Base-by-base conservation (phyloP, 768 basidiomycete genomes). In the Agaricus bisporus region DNA sequence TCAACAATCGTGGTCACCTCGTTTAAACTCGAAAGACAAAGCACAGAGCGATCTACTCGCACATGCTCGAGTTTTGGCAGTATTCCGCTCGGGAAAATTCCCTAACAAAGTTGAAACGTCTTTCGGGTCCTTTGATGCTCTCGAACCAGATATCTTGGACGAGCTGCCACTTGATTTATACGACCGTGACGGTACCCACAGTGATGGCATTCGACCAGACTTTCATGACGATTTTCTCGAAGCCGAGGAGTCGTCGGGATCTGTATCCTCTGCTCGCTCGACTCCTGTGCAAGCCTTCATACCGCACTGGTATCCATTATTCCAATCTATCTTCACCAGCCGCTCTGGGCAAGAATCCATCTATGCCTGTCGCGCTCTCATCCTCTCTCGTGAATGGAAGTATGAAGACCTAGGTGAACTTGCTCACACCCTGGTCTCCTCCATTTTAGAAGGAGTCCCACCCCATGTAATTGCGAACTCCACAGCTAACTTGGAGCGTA, bases 1-100 rank as follows among this genome's bases (percentile, higher is more conserved):
- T 12, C 51, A 52, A 22, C 26, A 52, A 37, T 22, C 36, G 14
- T 52, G 43, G 44, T 26, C 42, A 1, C 37, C 51, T 32, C 29
- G 17, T 8, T 20, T 11, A 20, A 18, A 8, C 6, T 15, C 41
- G 11, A 36, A 43, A 51, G 49, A 43, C 18, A 41, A 14, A 42
- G 17, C 51, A 17, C 42, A 5, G 15, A 25, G 26, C 25, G 51
- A 45, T 32, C 5, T 43, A 1, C 51, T 52, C 15, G 44, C 51
- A 1, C 51, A 52, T 36, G 51, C 51, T 11, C 51, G 51, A 14
- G 36, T 52, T 14, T n/a, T 44, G 3, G 51, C 51, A 20, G 46
- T 52, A 22, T 52, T 52, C 17, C 51, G 51, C 44, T 52, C 51
- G 14, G 43, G 51, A 6, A 37, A 36, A 45, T 52, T 45, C 17